Conservation (phyloP, 306 rosid genomes). For the Quercus suber region DNA sequence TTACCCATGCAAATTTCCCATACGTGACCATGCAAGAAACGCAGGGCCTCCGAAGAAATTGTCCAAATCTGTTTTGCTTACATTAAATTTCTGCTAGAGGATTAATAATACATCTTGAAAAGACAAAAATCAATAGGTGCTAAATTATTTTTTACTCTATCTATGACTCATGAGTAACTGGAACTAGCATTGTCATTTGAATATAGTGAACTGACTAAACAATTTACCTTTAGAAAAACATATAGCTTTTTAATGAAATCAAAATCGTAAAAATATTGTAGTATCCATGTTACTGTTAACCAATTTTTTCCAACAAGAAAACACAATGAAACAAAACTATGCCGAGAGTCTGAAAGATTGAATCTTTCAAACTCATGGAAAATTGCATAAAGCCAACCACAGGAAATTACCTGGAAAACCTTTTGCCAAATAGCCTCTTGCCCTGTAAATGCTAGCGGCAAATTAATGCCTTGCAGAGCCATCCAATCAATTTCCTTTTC, state of each 20-base stretch:
- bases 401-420: constrained; percentile 61
- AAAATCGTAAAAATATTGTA: neutral
- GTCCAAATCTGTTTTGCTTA: constrained; percentile 62
- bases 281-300: neutral
- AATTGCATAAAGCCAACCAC: neutral
- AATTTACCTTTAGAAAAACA: neutral
- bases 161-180: constrained; percentile 9
- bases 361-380: constrained; percentile 6
- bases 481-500: constrained; percentile 96
- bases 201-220: neutral
- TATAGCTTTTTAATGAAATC: neutral
- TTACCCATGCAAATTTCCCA: constrained; percentile 95
- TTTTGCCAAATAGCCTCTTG: constrained; percentile 94
- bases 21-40: constrained; percentile 93
- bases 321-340: neutral
- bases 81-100: constrained; percentile 66
- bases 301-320: neutral
- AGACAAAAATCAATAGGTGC: constrained; percentile 7
- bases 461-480: constrained; percentile 88
- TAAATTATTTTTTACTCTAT: constrained; percentile 1
- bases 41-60: constrained; percentile 97
- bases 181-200: neutral
- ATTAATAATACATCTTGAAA: constrained; percentile 18
- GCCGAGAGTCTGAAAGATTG: neutral
- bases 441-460: constrained; percentile 88